phyloP scores from a whole-genome alignment of 1,139 yeast species.

The Nakaseomyces delphensis region DNA sequence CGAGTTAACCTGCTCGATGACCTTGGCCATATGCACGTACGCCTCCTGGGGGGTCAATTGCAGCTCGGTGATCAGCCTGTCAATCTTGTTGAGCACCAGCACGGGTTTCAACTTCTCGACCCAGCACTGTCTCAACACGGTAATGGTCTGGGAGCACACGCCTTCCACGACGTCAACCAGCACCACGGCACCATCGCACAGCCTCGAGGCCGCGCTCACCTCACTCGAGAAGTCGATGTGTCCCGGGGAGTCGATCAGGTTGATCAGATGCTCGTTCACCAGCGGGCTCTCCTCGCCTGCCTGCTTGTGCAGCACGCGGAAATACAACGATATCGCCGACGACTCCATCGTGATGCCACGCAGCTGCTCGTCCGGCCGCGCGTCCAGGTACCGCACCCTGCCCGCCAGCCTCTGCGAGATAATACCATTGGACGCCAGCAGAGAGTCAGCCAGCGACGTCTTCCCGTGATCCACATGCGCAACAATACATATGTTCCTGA shows the following conservation, averaged over 20 bases:
- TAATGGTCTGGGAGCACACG: slow-evolving; percentile 92
- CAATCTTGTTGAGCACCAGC: slow-evolving; percentile 87
- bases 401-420: slow-evolving; percentile 95
- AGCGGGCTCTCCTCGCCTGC: slow-evolving; percentile 36
- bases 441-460: slow-evolving; percentile 86
- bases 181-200: slow-evolving; percentile 95
- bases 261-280: slow-evolving; percentile 72
- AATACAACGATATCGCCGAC: slow-evolving; percentile 82
- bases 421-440: slow-evolving; percentile 91
- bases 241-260: slow-evolving; percentile 95
- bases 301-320: slow-evolving; percentile 50
- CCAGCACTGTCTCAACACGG: slow-evolving; percentile 94
- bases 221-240: slow-evolving; percentile 96
- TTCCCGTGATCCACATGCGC: slow-evolving; percentile 99
- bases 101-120: slow-evolving; percentile 82
- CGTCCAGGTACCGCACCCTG: slow-evolving; percentile 82
- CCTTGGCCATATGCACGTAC: slow-evolving; percentile 62
- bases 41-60: slow-evolving; percentile 81
- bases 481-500: slow-evolving; percentile 85
- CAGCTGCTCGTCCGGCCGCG: slow-evolving; percentile 90
- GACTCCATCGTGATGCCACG: slow-evolving; percentile 98
- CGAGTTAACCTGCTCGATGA: slow-evolving; percentile 89
- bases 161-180: slow-evolving; percentile 97
- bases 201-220: slow-evolving; percentile 87
- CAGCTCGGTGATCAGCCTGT: slow-evolving; percentile 74